Percentiles rank a stretch among this genome's conserved stretches.
Conservation (phyloP, 345 rosid species). For the Camelina sativa region DNA sequence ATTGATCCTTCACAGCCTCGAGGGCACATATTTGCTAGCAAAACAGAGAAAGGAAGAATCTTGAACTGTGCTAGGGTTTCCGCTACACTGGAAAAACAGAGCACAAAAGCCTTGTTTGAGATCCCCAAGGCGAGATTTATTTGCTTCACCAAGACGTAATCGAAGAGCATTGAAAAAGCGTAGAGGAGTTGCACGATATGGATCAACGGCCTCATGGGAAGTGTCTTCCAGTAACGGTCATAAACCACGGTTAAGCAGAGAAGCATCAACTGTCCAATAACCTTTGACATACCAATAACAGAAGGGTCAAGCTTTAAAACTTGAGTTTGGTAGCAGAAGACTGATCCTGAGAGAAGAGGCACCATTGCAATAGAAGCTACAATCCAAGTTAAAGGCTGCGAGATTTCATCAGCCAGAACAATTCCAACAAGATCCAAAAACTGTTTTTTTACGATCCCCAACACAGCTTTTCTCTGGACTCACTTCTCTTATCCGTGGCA, state of each 20-base stretch:
- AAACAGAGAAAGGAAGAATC: constrained; percentile 67
- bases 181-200: constrained; percentile 60
- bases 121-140: constrained; percentile 65
- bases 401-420: constrained; percentile 57
- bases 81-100: constrained; percentile 70
- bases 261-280: constrained; percentile 73
- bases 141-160: constrained; percentile 64
- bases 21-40: constrained; percentile 64
- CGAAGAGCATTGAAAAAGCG: constrained; percentile 68
- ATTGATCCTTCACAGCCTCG: constrained; percentile 80
- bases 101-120: constrained; percentile 58
- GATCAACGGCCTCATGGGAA: constrained; percentile 69
- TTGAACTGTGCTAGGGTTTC: constrained; percentile 76
- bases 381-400: constrained; percentile 61
- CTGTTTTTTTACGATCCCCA: constrained; percentile 55
- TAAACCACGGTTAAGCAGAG: constrained; percentile 65
- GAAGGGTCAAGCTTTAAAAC: constrained; percentile 68
- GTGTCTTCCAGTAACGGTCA: constrained; percentile 61
- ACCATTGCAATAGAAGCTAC: constrained; percentile 70
- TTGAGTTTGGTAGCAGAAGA: constrained; percentile 86
- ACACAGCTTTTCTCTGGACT: constrained; percentile 41
- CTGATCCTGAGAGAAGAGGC: constrained; percentile 75
- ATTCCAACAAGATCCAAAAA: constrained; percentile 55
- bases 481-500: constrained; percentile 37
- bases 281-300: constrained; percentile 78